Conservation (phyloP, 192 early-diverging fungal genomes). For the Geranomyces variabilis region DNA sequence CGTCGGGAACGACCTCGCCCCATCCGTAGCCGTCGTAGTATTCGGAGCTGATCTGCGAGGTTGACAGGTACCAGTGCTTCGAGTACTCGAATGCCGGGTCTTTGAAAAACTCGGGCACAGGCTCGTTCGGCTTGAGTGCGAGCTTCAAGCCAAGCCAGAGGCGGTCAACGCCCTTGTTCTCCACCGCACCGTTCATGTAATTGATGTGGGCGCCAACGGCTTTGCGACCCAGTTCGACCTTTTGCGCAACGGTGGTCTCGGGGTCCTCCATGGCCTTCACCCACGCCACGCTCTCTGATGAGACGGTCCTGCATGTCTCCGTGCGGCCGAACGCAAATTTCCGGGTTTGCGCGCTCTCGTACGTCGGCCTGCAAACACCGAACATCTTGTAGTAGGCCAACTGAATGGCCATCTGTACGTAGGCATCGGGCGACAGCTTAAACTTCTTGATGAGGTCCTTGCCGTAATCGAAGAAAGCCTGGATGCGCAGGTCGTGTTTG, state of each 20-base stretch:
- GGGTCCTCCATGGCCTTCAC: slow-evolving; percentile 86
- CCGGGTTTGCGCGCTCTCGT: slow-evolving; percentile 91
- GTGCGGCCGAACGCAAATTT: slow-evolving; percentile 94
- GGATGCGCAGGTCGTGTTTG: slow-evolving; percentile 81
- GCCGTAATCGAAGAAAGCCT: slow-evolving; percentile 86
- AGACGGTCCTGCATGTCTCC: slow-evolving; percentile 86
- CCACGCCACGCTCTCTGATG: slow-evolving; percentile 75
- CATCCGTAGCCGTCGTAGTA: slow-evolving; percentile 93
- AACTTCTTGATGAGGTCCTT: slow-evolving; percentile 91
- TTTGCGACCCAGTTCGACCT: slow-evolving; percentile 70
- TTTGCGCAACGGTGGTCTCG: slow-evolving; percentile 43
- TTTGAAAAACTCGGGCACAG: slow-evolving; percentile 81
- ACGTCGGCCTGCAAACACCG: slow-evolving; percentile 77
- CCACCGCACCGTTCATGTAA: slow-evolving; percentile 80
- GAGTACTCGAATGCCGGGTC: slow-evolving; percentile 83
- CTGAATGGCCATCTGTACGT: slow-evolving; percentile 90
- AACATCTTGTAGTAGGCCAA: slow-evolving; percentile 93
- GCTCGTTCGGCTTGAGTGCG: slow-evolving; percentile 71
- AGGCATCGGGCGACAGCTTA: slow-evolving; percentile 56
- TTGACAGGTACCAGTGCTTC: slow-evolving; percentile 89
- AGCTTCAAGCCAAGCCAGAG: slow-evolving; percentile 89
- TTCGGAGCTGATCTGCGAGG: slow-evolving; percentile 89
- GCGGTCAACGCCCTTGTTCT: slow-evolving; percentile 88
- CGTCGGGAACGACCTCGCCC: slow-evolving; percentile 79
- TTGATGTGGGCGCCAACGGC: slow-evolving; percentile 77